Evolutionary conservation across 2,329 filamentous ascomycete genomes (phyloP), one percentile per base, ranked within the genome.

Genomic region (Sclerotinia nivalis): DNA sequence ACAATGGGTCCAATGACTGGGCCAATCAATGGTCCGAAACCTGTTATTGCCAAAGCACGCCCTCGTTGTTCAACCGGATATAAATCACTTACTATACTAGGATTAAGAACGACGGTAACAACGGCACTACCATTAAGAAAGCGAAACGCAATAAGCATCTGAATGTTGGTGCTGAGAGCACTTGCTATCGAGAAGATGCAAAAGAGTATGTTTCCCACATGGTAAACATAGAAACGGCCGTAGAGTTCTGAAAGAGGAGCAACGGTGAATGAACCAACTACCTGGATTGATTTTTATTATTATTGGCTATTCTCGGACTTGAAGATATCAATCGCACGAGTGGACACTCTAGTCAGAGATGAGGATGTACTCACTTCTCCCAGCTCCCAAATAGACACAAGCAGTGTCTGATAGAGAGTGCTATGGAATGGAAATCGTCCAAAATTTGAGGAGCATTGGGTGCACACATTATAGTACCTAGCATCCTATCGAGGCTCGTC

Each of bases 71-170:
- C 61, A 18, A n/a, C 5, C 12, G n/a, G 25, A 52, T 5, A 52
- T 34, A 50, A n/a, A 52, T n/a, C 61, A 20, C 61, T 20, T 3
- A 52, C 28, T 13, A 50, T 52, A 25, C 45, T 40, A 10, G 43
- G 61, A 49, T 64, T 62, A 40, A 64, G 60, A 28, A 50, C 45
- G 12, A 50, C n/a, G 20, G 71, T 49, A n/a, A 84, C 13, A 80
- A 89, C 89, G 62, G 88, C 88, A 22, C 86, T 78, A 13, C 90
- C 91, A 4, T 85, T 84, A 4, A 91, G 73, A 73, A 91, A 85
- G 1, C 89, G 85, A 73, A 89, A 88, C 18, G 79, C 82, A 59
- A 89, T 83, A 47, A 90, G 80, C 55, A 83, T 76, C 15, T 76
- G 78, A n/a, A 86, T 75, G 20, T 79, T 81, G 0, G 82, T 82